These are phyloP conservation scores for Wallacemonas sp. DNA, from an alignment of 208 protist species.

Conservation along the genomic window DNA sequence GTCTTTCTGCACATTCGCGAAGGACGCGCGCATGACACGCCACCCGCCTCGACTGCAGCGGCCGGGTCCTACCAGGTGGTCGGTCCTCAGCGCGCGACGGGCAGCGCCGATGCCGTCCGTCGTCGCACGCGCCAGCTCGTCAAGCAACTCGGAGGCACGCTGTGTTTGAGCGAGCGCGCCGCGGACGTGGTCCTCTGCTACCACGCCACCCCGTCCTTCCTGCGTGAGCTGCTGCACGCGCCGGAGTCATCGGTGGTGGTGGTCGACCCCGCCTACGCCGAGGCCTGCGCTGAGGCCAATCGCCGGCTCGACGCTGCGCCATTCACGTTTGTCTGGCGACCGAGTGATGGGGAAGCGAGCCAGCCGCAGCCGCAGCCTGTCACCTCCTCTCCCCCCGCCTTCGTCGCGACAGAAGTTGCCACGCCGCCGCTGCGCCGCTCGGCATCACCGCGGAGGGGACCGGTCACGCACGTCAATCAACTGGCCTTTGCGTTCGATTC, in stretches of 20 bases:
- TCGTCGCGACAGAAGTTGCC: background rate
- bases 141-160: constrained; percentile 54
- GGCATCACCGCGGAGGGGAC: background rate
- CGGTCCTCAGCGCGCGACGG: constrained; percentile 22
- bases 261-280: constrained; percentile 52
- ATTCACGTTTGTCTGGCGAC: constrained; percentile 5
- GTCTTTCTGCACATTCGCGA: constrained; percentile 67
- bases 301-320: background rate
- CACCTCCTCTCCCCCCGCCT: too few relatives aligned
- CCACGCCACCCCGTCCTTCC: constrained; percentile 34
- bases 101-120: constrained; percentile 17
- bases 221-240: constrained; percentile 14
- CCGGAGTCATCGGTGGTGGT: constrained; percentile 34
- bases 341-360: too few relatives aligned
- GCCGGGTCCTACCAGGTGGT: background rate
- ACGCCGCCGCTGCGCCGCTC: background rate
- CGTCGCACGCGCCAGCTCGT: constrained; percentile 17
- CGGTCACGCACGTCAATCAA: background rate
- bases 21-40: background rate
- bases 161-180: constrained; percentile 50
- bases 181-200: constrained; percentile 65
- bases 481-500: background rate
- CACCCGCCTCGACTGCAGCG: background rate
- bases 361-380: too few relatives aligned
- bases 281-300: constrained; percentile 32